Evolutionary conservation across 2,329 filamentous ascomycete genomes (phyloP), one percentile per base, ranked within the genome.

Genomic region (Colletotrichum orbiculare): DNA sequence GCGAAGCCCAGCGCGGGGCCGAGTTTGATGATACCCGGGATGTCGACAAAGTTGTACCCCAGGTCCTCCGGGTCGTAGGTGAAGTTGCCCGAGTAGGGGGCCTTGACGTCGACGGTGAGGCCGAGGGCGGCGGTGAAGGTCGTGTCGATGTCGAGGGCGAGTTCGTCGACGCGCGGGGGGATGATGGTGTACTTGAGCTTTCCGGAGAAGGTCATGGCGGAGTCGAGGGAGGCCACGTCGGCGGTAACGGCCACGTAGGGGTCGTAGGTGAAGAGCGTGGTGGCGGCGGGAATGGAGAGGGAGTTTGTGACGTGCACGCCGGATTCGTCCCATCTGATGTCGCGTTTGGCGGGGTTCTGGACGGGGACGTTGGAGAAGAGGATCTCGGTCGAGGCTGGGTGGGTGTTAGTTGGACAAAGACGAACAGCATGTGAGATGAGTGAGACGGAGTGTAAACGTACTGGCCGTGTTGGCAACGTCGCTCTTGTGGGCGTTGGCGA

Each of bases 81-180:
- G 60, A 67, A 71, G 58, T 62, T 68, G 25, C 70, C 67, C 37
- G 60, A 57, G 60, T 65, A 69, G 41, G 53, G 57, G 8, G 60
- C 68, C 47, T 57, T 66, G 41, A 69, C 49, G 37, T 65, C 69
- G 47, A 71, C 48, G 42, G 67, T 68, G 34, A 71, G 37, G 35
- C 67, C 68, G 17, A 69, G 66, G 42, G 54, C 50, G 45, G 69
- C 69, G 13, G 47, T 53, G 25, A 71, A 67, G 49, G 54, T 64
- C 43, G 70, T 70, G 53, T 71, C 66, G 43, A 71, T 54, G 50
- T 71, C 68, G 61, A 70, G 62, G 39, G 67, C 67, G 45, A 71
- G 68, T 47, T 70, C 55, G 53, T 68, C 66, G 4, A 71, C 67
- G 60, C 43, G 55, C 50, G 63, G 68, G 7, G 64, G 58, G 17